These are phyloP conservation scores for Colletotrichum gloeosporioides DNA, from an alignment of 2,329 filamentous ascomycete species.

Conservation along the genomic window DNA sequence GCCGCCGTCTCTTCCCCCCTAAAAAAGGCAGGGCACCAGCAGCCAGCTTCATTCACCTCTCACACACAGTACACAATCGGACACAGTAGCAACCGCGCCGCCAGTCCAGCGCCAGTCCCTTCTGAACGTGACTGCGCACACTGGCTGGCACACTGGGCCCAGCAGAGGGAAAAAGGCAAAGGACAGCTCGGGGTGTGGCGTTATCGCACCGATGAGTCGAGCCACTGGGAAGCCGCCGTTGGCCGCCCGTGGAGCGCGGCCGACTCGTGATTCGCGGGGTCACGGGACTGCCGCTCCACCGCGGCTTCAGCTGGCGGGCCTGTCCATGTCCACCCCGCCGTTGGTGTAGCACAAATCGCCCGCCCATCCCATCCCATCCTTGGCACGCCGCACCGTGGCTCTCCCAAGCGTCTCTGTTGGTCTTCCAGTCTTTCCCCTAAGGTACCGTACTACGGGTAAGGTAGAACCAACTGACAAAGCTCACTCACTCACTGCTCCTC, in stretches of 20 bases:
- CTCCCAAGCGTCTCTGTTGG: not conserved
- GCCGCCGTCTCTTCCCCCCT: not conserved
- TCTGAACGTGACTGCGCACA: constrained; percentile 8
- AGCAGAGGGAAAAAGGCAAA: not conserved
- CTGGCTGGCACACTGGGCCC: not conserved
- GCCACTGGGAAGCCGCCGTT: not conserved
- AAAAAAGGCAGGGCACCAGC: not conserved
- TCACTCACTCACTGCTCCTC: not conserved
- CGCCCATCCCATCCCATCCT: constrained; percentile 5
- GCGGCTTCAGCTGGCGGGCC: constrained; percentile 2
- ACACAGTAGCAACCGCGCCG: not conserved
- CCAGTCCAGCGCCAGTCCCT: constrained; percentile 14
- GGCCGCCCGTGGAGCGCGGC: constrained; percentile 3
- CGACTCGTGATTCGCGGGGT: constrained; percentile 7
- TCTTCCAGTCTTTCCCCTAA: not conserved
- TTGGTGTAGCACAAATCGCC: constrained; percentile 14
- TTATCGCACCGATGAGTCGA: not conserved
- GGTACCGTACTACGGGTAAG: not conserved
- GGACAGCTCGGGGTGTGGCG: constrained; percentile 14
- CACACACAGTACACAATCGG: not conserved
- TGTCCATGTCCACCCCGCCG: constrained; percentile 19
- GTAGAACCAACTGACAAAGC: not conserved
- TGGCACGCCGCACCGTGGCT: not conserved
- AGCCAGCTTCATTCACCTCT: not conserved
- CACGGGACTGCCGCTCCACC: not conserved